These are phyloP conservation scores for Phytophthora idaei DNA, from an alignment of 352 stramenopile genomes.

Conservation along the genomic window DNA sequence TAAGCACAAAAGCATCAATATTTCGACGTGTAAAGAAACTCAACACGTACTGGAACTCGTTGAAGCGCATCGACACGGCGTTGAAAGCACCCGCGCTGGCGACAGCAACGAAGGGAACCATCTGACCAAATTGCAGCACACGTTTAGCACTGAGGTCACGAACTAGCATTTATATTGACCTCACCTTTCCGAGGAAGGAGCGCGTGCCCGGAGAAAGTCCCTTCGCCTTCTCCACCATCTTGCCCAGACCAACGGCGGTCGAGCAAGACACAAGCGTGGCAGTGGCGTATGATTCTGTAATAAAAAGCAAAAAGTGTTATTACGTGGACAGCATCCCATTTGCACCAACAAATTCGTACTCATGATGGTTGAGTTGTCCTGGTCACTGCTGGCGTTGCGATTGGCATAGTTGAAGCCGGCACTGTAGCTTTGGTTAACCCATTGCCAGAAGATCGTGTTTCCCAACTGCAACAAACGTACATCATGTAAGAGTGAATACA, in stretches of 20 bases:
- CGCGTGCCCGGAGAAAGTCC: conserved; percentile 68
- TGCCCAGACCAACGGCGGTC: conserved; percentile 76
- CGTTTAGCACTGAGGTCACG: background rate
- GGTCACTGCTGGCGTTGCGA: conserved; percentile 82
- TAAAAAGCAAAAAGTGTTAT: conserved; percentile 7
- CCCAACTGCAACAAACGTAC: conserved; percentile 38
- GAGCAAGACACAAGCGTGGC: conserved; percentile 80
- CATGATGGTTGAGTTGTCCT: conserved; percentile 75
- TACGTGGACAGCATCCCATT: background rate
- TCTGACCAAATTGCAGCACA: conserved; percentile 39
- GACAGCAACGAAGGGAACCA: conserved; percentile 85
- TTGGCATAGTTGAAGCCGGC: conserved; percentile 91
- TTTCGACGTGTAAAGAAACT: background rate
- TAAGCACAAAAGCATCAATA: conserved; percentile 7
- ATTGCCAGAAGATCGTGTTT: conserved; percentile 90
- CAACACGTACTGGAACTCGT: conserved; percentile 75
- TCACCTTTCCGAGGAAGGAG: conserved; percentile 68
- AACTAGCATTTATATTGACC: background rate
- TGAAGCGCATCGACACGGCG: conserved; percentile 89
- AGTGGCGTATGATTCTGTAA: conserved; percentile 76
- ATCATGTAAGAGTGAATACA: background rate
- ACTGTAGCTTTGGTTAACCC: conserved; percentile 91
- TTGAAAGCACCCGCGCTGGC: conserved; percentile 86
- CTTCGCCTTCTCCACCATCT: conserved; percentile 78
- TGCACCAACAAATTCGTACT: conserved; percentile 45